These are phyloP conservation scores for Fusarium zealandicum DNA, from an alignment of 2,329 filamentous ascomycete genomes.

Conservation along the genomic window DNA sequence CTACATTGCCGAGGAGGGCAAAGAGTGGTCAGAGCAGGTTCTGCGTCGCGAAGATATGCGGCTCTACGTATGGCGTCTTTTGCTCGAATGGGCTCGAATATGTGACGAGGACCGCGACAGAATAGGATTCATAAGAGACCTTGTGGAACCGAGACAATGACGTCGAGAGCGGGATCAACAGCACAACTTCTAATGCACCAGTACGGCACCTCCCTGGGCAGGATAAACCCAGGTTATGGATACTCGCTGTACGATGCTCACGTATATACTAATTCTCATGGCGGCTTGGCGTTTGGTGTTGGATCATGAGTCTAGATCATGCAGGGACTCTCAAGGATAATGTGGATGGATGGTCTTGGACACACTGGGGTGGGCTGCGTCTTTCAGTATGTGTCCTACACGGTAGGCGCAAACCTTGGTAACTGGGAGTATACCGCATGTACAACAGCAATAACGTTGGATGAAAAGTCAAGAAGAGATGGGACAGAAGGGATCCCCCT, in stretches of 20 bases:
- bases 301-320: constrained; percentile 15
- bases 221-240: background rate
- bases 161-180: constrained; percentile 3
- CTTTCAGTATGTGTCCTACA: constrained; percentile 8
- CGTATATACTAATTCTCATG: constrained; percentile 35
- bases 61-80: constrained; percentile 68
- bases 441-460: constrained; percentile 17
- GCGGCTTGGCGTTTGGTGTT: constrained; percentile 40
- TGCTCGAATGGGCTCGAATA: constrained; percentile 64
- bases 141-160: constrained; percentile 39
- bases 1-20: constrained; percentile 65
- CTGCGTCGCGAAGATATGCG: constrained; percentile 71
- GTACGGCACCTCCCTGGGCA: constrained; percentile 10
- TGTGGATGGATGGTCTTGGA: constrained; percentile 15
- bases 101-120: constrained; percentile 54
- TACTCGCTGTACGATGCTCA: constrained; percentile 8
- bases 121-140: constrained; percentile 55
- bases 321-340: constrained; percentile 21
- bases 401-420: constrained; percentile 17
- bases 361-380: background rate
- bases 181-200: constrained; percentile 16
- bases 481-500: constrained; percentile 21
- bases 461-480: constrained; percentile 16
- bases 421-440: constrained; percentile 10
- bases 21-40: constrained; percentile 67